phyloP scores from a whole-genome alignment of 345 rosid genomes.

The Lagerstroemia speciosa region DNA sequence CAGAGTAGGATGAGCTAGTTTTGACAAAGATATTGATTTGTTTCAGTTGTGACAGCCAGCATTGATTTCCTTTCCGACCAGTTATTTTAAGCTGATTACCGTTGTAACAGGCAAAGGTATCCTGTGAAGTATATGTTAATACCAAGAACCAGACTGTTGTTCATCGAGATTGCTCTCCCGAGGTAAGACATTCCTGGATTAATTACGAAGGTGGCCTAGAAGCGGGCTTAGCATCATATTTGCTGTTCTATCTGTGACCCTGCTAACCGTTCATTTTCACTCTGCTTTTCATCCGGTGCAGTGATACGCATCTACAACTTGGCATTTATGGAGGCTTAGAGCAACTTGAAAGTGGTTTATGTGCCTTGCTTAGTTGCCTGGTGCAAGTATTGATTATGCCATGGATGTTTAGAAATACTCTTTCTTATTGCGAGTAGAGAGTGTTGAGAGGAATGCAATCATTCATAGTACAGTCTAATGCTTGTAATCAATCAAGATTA shows the following conservation, averaged over 20 bases:
- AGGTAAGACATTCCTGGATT: constrained; percentile 34
- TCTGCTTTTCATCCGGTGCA: background rate
- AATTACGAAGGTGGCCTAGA: background rate
- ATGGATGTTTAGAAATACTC: too few species aligned
- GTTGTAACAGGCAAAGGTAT: constrained; percentile 46
- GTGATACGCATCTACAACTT: background rate
- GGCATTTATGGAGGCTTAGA: background rate
- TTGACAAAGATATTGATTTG: background rate
- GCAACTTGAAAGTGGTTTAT: background rate
- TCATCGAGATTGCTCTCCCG: constrained; percentile 50
- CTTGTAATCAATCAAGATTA: too few species aligned
- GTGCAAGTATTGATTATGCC: background rate
- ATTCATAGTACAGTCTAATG: too few species aligned
- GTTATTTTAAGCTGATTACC: background rate
- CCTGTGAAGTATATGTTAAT: constrained; percentile 66
- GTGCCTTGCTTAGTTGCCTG: background rate
- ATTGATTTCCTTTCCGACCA: constrained; percentile 1
- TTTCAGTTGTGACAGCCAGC: background rate
- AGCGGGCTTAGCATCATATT: background rate
- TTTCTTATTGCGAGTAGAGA: too few species aligned
- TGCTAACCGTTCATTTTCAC: background rate
- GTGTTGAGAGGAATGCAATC: too few species aligned
- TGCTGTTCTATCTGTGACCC: background rate
- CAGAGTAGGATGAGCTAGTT: background rate
- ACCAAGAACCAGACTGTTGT: constrained; percentile 47